Evolutionary conservation across 192 early-diverging fungal genomes (phyloP), one percentile per base, ranked within the genome.

Genomic region (Podila verticillata): DNA sequence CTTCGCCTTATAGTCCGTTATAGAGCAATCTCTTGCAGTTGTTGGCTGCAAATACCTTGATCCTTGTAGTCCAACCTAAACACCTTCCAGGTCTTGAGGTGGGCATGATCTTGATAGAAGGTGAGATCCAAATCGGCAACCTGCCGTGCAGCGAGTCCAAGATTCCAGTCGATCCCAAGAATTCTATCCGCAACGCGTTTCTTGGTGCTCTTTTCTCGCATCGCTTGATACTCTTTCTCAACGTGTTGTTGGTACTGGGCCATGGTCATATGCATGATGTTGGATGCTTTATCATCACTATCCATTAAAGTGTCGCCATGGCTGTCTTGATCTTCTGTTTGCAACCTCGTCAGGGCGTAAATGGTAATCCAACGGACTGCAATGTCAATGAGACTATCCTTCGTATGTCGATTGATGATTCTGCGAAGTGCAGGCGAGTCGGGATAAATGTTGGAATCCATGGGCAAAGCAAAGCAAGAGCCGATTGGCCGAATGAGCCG

Each of bases 51-150:
- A 44, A 17, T 63, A 79, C 75, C 36, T 57, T 36, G 28, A 28
- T 78, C 68, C 9, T 35, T 63, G 39, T 44, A 78, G 7, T 66
- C 56, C 30, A 84, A 31, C 34, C 70, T 71, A 9, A 84, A 34
- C 6, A 74, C 74, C 28, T 64, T 82, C 84, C 84, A 84, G 61
- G 34, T 75, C 48, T 79, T 83, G 20, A 82, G 51, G 22, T 61
- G 63, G 8, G 84, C 26, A 22, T 83, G 63, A n/a, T 80, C 68
- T 48, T 66, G 69, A 48, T 80, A 80, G 61, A 83, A 82, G 17
- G 44, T 29, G 7, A 80, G 44, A 32, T 85, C 84, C n/a, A 85
- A 29, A 24, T 85, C 82, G 2, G 84, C 84, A 2, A 85, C 49
- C 48, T 85, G 84, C 15, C 48, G 60, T 19, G 72, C 59, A 12